Conservation (phyloP, 352 stramenopile species). For the Elongisporangium anandrum region DNA sequence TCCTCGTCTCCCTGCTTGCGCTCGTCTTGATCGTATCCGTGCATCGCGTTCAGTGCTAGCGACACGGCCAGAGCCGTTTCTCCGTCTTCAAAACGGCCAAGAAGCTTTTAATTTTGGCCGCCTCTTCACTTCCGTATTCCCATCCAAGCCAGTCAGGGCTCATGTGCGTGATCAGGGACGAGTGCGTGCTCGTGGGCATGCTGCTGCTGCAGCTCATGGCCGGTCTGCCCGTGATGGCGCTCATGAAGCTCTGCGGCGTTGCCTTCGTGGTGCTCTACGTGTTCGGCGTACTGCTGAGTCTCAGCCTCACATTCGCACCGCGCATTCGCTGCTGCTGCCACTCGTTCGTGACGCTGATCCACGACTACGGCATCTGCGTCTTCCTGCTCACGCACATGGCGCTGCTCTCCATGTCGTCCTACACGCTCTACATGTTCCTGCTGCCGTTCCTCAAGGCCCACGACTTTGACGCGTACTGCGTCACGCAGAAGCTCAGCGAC, state of each 20-base stretch:
- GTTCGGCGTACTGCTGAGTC: constrained; percentile 31
- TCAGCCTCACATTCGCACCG: constrained; percentile 36
- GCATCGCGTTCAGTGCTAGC: not conserved
- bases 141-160: not conserved
- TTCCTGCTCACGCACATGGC: constrained; percentile 35
- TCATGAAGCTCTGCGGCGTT: constrained; percentile 43
- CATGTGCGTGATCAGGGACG: constrained; percentile 44
- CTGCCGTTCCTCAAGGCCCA: constrained; percentile 26
- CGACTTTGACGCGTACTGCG: constrained; percentile 26
- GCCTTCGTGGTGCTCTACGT: constrained; percentile 25
- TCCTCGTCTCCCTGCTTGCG: constrained; percentile 11
- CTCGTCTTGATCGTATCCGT: constrained; percentile 4
- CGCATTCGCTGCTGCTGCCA: constrained; percentile 31
- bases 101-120: not conserved
- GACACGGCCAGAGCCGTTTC: not conserved
- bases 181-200: constrained; percentile 41
- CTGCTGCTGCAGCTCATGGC: constrained; percentile 30
- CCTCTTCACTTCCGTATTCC: not conserved
- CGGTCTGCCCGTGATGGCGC: constrained; percentile 37
- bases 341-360: constrained; percentile 22
- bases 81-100: not conserved
- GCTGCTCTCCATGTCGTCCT: constrained; percentile 32
- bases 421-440: constrained; percentile 32
- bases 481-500: constrained; percentile 24
- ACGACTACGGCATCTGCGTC: constrained; percentile 37